phyloP scores from a whole-genome alignment of 495 filamentous ascomycete genomes.

The Umbilicaria muhlenbergii region DNA sequence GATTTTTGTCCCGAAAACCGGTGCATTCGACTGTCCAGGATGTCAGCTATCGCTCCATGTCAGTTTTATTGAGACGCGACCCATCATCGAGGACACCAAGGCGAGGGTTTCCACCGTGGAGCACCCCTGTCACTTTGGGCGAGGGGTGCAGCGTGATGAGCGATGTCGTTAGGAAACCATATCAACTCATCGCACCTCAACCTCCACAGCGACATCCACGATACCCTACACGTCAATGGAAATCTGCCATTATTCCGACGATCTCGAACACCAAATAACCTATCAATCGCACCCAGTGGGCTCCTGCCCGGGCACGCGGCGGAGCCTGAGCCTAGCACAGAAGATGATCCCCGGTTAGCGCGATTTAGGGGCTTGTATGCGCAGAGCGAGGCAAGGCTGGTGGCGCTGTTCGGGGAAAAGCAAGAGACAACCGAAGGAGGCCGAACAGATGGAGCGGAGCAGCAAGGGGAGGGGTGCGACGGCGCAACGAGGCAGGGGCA shows the following conservation, averaged over 20 bases:
- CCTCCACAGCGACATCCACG: constrained; percentile 22
- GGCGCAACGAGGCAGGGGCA: constrained; percentile 12
- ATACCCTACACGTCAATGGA: constrained; percentile 33
- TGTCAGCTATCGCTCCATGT: constrained; percentile 2
- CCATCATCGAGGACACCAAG: constrained; percentile 3
- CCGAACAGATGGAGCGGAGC: constrained; percentile 20
- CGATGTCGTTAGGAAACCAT: constrained; percentile 10
- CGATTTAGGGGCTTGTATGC: constrained; percentile 45
- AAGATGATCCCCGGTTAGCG: constrained; percentile 49
- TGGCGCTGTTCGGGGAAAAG: constrained; percentile 37
- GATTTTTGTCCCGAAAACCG: constrained; percentile 17
- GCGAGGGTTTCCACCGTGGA: constrained; percentile 1
- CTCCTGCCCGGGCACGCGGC: constrained; percentile 29
- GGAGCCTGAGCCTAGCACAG: constrained; percentile 33
- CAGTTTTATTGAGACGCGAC: constrained; percentile 8
- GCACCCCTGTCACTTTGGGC: not conserved
- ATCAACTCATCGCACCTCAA: constrained; percentile 3
- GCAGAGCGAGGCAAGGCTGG: constrained; percentile 44
- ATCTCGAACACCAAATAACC: constrained; percentile 33
- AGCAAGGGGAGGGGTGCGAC: constrained; percentile 17
- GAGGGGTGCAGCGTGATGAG: constrained; percentile 3
- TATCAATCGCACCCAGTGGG: constrained; percentile 31
- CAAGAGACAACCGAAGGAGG: constrained; percentile 20
- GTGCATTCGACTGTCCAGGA: not conserved
- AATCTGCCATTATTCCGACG: constrained; percentile 28